Evolutionary conservation across 768 basidiomycete genomes (phyloP).

Genomic region (Rhodotorula taiwanensis): DNA sequence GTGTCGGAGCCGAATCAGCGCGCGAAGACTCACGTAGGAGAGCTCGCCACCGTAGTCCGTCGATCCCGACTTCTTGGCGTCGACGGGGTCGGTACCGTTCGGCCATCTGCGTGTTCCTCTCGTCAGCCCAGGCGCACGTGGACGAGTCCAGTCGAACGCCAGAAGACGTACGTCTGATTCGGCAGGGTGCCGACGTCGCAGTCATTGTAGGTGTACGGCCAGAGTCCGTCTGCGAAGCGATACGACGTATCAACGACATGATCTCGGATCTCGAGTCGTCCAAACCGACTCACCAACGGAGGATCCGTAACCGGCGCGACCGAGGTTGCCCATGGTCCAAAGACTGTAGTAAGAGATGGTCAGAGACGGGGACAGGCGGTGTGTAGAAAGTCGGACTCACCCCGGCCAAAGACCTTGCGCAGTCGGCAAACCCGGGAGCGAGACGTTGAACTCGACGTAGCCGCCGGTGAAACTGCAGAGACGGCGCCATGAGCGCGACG

Average conservation of each 20-base stretch:
- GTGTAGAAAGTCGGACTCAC: neutral
- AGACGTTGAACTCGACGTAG: conserved; percentile 36
- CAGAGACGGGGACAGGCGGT: no score
- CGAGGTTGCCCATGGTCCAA: conserved; percentile 58
- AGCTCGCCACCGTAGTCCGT: conserved; percentile 47
- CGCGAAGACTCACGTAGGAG: conserved; percentile 28
- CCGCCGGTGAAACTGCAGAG: conserved; percentile 38
- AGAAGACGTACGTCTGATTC: conserved; percentile 45
- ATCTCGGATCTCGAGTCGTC: no score
- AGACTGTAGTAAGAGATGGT: neutral
- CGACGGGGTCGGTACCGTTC: conserved; percentile 55
- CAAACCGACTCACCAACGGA: conserved; percentile 51
- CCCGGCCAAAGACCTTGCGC: conserved; percentile 32
- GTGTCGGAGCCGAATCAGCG: no score
- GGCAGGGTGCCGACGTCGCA: conserved; percentile 73
- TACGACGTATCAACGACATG: no score
- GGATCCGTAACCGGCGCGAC: conserved; percentile 78
- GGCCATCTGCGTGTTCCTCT: conserved; percentile 45
- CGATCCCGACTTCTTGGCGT: conserved; percentile 46
- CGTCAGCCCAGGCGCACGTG: neutral
- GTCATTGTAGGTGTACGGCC: conserved; percentile 55
- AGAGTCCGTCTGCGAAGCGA: conserved; percentile 65
- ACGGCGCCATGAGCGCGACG: neutral
- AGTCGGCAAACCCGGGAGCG: conserved; percentile 22
- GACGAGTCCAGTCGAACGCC: neutral